phyloP scores from a whole-genome alignment of 306 rosid species.

The Delonix regia region DNA sequence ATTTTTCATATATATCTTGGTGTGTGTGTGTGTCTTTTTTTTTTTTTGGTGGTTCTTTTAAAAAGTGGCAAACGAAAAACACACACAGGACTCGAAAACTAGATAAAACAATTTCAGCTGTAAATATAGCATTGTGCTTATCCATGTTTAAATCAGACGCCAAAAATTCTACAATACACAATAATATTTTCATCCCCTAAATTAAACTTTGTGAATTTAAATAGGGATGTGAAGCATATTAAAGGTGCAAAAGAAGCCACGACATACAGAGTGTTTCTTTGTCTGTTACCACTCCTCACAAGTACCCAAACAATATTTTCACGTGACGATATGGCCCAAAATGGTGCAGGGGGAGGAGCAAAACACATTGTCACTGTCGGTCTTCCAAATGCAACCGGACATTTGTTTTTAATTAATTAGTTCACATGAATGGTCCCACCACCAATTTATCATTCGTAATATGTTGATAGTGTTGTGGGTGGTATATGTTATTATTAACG shows the following conservation, averaged over 20 bases:
- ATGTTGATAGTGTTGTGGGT: conserved; percentile 18
- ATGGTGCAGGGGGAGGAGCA: conserved; percentile 9
- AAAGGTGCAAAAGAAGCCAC: conserved; percentile 26
- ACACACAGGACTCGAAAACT: background rate
- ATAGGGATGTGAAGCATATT: background rate
- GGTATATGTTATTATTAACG: conserved; percentile 24
- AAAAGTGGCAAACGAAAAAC: too few species aligned
- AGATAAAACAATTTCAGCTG: too few species aligned
- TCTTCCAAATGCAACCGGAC: conserved; percentile 30
- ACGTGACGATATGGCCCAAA: conserved; percentile 40
- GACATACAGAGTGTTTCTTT: background rate
- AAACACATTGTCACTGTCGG: conserved; percentile 14
- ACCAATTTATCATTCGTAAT: conserved; percentile 16
- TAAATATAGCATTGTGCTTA: too few species aligned
- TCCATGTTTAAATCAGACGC: background rate
- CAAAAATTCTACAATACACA: background rate
- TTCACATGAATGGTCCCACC: conserved; percentile 28
- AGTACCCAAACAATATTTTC: conserved; percentile 13
- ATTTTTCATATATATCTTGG: too few species aligned
- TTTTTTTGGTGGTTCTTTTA: too few species aligned
- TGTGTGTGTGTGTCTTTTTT: too few species aligned
- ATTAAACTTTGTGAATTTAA: too few species aligned
- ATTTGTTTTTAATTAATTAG: background rate
- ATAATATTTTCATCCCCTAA: background rate
- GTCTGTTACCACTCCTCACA: background rate